phyloP scores from a whole-genome alignment of 306 rosid species.

The Dicorynia guianensis region DNA sequence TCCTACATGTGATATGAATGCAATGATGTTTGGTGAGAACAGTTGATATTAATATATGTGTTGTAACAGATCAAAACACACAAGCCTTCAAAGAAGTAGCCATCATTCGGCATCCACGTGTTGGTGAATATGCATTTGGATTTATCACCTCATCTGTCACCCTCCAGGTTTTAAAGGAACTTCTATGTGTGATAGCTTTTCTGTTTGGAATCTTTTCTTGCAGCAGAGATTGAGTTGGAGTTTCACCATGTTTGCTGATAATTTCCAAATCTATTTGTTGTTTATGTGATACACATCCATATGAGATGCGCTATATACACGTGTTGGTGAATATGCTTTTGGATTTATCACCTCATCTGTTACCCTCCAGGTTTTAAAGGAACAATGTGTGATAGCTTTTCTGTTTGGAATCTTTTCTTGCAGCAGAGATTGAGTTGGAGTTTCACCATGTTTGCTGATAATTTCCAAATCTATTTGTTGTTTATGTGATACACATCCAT shows the following conservation, averaged over 20 bases:
- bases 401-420: slow-evolving; percentile 12
- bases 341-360: slow-evolving; percentile 91
- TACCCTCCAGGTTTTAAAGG: slow-evolving; percentile 68
- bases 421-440: slow-evolving; percentile 14
- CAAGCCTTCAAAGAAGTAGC: slow-evolving; percentile 97
- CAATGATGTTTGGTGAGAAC: slow-evolving; percentile 7
- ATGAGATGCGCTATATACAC: too few species aligned
- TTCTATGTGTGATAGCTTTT: slow-evolving; percentile 9
- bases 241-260: not conserved
- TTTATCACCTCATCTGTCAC: slow-evolving; percentile 84
- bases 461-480: slow-evolving; percentile 14
- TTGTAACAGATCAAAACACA: slow-evolving; percentile 78
- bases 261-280: slow-evolving; percentile 14
- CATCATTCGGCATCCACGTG: slow-evolving; percentile 89
- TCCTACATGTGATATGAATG: not conserved
- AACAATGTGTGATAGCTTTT: slow-evolving; percentile 3
- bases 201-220: slow-evolving; percentile 12
- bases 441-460: not conserved
- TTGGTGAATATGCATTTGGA: slow-evolving; percentile 95
- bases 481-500: not conserved
- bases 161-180: slow-evolving; percentile 67
- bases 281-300: not conserved
- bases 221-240: slow-evolving; percentile 14
- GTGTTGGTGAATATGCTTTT: slow-evolving; percentile 93
- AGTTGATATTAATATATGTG: slow-evolving; percentile 3